Evolutionary conservation across 1,284 basidiomycete genomes (phyloP).

Genomic region (Microbotryum violaceum): DNA sequence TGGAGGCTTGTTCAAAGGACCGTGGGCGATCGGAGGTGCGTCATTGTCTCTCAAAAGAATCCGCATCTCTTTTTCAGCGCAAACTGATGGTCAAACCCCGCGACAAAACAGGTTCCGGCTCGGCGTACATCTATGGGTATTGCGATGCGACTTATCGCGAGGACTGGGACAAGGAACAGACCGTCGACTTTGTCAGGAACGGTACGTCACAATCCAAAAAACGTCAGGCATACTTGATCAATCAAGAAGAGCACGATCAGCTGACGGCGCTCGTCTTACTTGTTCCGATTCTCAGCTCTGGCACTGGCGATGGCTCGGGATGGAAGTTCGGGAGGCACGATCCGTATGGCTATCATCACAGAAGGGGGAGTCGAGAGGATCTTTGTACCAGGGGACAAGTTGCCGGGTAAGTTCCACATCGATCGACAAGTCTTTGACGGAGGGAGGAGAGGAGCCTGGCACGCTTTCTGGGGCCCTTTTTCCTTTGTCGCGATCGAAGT

Average conservation of each 20-base stretch:
- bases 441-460: too few species aligned
- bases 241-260: background rate
- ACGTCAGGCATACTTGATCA: too few species aligned
- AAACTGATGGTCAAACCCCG: background rate
- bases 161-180: constrained; percentile 86
- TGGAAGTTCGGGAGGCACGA: constrained; percentile 94
- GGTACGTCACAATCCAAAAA: constrained; percentile 52
- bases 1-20: constrained; percentile 85
- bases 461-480: too few species aligned
- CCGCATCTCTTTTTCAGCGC: background rate
- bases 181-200: constrained; percentile 90
- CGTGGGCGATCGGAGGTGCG: constrained; percentile 91
- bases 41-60: constrained; percentile 11
- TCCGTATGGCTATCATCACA: constrained; percentile 94
- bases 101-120: constrained; percentile 68
- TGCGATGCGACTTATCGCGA: constrained; percentile 97
- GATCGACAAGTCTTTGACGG: too few species aligned
- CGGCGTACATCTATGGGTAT: constrained; percentile 97
- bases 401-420: constrained; percentile 20
- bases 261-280: background rate
- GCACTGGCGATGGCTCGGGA: constrained; percentile 95
- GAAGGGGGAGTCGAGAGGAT: constrained; percentile 82
- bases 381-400: constrained; percentile 82
- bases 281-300: constrained; percentile 54
- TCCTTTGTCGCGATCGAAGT: too few species aligned